phyloP scores from a whole-genome alignment of 306 rosid species.

The Quercus berberidifolia region DNA sequence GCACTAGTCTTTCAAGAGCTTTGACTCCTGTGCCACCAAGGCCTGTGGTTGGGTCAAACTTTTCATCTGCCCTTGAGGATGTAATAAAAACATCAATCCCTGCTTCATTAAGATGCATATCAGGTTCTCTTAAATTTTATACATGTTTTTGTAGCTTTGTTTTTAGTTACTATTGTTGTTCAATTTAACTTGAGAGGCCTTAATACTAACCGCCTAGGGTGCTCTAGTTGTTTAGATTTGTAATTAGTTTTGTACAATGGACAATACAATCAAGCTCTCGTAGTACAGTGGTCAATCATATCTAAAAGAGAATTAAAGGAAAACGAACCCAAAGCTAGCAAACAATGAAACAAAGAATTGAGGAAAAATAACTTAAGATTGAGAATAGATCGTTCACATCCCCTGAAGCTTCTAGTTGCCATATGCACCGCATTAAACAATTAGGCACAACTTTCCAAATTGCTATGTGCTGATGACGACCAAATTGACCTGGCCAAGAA shows the following conservation, averaged over 20 bases:
- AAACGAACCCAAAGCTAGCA: background rate
- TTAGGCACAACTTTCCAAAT: too few species aligned
- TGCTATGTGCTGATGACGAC: too few species aligned
- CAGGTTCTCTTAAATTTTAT: slow-evolving; percentile 34
- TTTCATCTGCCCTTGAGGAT: slow-evolving; percentile 31
- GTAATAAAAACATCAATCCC: slow-evolving; percentile 25
- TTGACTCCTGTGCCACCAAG: slow-evolving; percentile 35
- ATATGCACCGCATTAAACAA: too few species aligned
- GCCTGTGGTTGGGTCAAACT: slow-evolving; percentile 32
- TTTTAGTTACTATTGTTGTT: background rate
- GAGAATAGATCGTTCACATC: too few species aligned
- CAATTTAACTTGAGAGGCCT: background rate
- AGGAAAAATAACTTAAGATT: too few species aligned
- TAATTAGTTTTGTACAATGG: background rate
- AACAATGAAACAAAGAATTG: background rate
- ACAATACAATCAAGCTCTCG: too few species aligned
- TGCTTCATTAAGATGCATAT: slow-evolving; percentile 38
- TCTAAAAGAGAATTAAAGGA: too few species aligned
- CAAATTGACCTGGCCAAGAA: too few species aligned
- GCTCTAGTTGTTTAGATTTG: background rate
- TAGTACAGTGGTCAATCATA: too few species aligned
- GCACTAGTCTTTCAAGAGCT: slow-evolving; percentile 39
- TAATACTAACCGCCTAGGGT: background rate
- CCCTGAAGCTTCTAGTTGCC: too few species aligned
- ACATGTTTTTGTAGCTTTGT: slow-evolving; percentile 8